Percentiles rank a stretch among this genome's conserved stretches.
These are phyloP conservation scores for Xylona heveae DNA, from an alignment of 495 filamentous ascomycete species.

Conservation along the genomic window DNA sequence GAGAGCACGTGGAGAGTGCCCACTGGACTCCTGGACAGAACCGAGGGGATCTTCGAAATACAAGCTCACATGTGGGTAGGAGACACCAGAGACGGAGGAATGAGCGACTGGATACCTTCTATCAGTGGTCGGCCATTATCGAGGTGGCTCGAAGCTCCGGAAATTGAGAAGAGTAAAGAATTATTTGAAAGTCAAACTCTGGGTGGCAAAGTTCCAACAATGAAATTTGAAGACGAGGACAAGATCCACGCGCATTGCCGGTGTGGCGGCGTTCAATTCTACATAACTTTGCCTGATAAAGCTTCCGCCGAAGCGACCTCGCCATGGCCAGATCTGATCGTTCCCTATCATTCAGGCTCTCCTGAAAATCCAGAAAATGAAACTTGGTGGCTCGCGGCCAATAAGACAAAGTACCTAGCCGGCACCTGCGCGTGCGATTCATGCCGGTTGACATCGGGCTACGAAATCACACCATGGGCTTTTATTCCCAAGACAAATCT, in stretches of 20 bases:
- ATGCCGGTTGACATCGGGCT: conserved; percentile 39
- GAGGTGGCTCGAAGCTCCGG: conserved; percentile 5
- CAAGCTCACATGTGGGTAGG: conserved; percentile 19
- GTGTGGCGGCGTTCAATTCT: conserved; percentile 26
- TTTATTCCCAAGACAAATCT: conserved; percentile 45
- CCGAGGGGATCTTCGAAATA: conserved; percentile 15
- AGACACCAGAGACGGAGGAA: conserved; percentile 24
- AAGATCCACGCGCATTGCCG: conserved; percentile 22
- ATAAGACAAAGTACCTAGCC: conserved; percentile 31
- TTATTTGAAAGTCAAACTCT: conserved; percentile 7
- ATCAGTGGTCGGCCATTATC: conserved; percentile 11
- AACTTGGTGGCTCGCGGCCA: conserved; percentile 29
- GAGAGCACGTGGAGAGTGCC: conserved; percentile 12
- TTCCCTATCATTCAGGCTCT: conserved; percentile 22
- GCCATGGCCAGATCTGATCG: conserved; percentile 29
- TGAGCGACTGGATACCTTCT: conserved; percentile 15
- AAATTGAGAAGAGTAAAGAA: not conserved
- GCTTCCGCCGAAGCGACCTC: conserved; percentile 20
- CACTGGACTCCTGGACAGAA: conserved; percentile 15
- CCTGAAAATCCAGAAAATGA: conserved; percentile 21
- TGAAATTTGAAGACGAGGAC: conserved; percentile 2
- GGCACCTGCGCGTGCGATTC: conserved; percentile 43
- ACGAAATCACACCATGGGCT: conserved; percentile 46
- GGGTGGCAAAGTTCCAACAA: conserved; percentile 6
- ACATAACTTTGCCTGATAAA: conserved; percentile 15